phyloP scores from a whole-genome alignment of 176 grass and related monocot species.

The Aegilops longissima region DNA sequence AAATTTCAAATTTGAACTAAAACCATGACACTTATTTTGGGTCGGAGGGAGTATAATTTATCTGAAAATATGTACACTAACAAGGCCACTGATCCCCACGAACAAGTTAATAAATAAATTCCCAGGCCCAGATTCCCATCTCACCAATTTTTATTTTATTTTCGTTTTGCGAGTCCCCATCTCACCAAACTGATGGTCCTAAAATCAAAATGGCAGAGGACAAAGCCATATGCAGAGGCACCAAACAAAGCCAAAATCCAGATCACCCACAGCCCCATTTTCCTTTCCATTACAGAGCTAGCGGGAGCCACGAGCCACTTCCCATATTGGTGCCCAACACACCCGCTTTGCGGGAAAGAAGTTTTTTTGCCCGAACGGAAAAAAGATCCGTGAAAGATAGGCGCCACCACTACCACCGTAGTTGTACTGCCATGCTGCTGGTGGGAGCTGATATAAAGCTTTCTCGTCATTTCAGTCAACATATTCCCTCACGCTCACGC shows the following conservation, averaged over 20 bases:
- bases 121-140: conserved; percentile 30
- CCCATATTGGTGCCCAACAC: conserved; percentile 43
- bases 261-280: neutral
- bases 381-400: conserved; percentile 20
- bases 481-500: conserved; percentile 21
- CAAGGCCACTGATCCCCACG: conserved; percentile 13
- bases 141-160: neutral
- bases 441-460: conserved; percentile 35
- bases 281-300: conserved; percentile 29
- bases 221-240: neutral
- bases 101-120: conserved; percentile 20
- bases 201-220: conserved; percentile 19
- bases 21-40: too few species aligned
- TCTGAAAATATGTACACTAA: neutral
- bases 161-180: neutral
- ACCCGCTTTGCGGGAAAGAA: conserved; percentile 21
- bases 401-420: neutral
- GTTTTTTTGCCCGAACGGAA: conserved; percentile 35
- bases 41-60: neutral
- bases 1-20: neutral
- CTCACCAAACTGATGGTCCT: conserved; percentile 34
- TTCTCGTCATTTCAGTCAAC: conserved; percentile 42
- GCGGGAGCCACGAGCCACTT: conserved; percentile 16
- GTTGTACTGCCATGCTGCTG: neutral
- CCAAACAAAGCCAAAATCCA: conserved; percentile 38